Conservation (phyloP, 108 stramenopile species). For the Stephanodiscus triporus region DNA sequence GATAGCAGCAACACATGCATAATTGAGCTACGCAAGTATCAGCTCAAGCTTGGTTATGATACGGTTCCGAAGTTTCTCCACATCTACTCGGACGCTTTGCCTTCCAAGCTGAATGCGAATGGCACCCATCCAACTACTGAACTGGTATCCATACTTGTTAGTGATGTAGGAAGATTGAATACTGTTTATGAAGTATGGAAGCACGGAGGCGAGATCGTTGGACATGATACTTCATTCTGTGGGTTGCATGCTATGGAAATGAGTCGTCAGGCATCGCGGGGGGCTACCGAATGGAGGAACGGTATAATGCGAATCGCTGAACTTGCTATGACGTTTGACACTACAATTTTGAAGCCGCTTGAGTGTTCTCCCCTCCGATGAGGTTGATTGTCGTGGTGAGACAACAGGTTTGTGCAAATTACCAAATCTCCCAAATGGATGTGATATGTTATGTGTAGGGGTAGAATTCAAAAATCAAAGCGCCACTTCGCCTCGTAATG, state of each 20-base stretch:
- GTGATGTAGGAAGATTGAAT: conserved; percentile 68
- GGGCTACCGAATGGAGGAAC: conserved; percentile 59
- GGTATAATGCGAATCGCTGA: conserved; percentile 67
- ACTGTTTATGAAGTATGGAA: conserved; percentile 80
- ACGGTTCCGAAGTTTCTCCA: conserved; percentile 69
- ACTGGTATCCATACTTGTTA: conserved; percentile 59
- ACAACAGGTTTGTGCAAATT: no score
- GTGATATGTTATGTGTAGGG: no score
- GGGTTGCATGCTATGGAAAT: conserved; percentile 66
- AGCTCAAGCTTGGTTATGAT: conserved; percentile 73
- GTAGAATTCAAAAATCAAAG: no score
- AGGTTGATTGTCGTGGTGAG: background rate
- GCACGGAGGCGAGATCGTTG: conserved; percentile 48
- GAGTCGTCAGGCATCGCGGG: conserved; percentile 57
- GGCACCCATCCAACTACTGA: conserved; percentile 65
- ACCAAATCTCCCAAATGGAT: no score
- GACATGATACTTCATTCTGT: conserved; percentile 1
- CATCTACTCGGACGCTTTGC: conserved; percentile 62
- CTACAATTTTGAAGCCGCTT: conserved; percentile 58
- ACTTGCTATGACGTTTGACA: conserved; percentile 60
- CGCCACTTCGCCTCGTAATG: no score
- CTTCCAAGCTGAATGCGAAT: conserved; percentile 58
- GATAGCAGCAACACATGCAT: conserved; percentile 27
- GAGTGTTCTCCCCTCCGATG: conserved; percentile 52
- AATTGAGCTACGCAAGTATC: conserved; percentile 68